A percentile compares a stretch with the other conserved stretches of the same genome.
Conservation (phyloP, 2,329 filamentous ascomycete species). For the Chaetomium sp. region DNA sequence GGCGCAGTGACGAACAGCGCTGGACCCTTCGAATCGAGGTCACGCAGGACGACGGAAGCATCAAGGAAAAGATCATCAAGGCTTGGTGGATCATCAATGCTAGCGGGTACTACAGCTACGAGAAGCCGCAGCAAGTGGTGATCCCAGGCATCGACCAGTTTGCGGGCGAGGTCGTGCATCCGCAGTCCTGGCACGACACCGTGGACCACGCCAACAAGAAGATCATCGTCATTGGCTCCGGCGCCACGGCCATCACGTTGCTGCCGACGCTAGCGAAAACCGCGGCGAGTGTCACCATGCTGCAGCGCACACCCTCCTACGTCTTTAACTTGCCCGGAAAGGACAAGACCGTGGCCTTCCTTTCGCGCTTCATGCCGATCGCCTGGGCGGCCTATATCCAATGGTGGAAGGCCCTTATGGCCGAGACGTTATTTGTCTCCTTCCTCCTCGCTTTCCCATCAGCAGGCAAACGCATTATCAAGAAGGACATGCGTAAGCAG, state of each 20-base stretch:
- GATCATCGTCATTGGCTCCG: slow-evolving; percentile 67
- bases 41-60: slow-evolving; percentile 27
- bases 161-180: slow-evolving; percentile 57
- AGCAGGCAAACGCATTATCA: slow-evolving; percentile 42
- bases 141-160: slow-evolving; percentile 66
- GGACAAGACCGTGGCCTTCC: slow-evolving; percentile 30
- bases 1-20: slow-evolving; percentile 48
- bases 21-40: slow-evolving; percentile 47
- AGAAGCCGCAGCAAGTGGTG: slow-evolving; percentile 49
- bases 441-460: slow-evolving; percentile 49
- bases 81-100: slow-evolving; percentile 55
- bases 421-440: slow-evolving; percentile 41
- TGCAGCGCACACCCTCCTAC: slow-evolving; percentile 73
- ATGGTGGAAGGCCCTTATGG: slow-evolving; percentile 43
- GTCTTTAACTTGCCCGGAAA: slow-evolving; percentile 49
- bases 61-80: slow-evolving; percentile 34
- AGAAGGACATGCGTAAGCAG: slow-evolving; percentile 35
- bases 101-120: slow-evolving; percentile 66
- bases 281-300: slow-evolving; percentile 65
- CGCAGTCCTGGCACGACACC: slow-evolving; percentile 70
- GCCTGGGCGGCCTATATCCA: slow-evolving; percentile 40
- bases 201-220: slow-evolving; percentile 61
- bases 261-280: slow-evolving; percentile 61
- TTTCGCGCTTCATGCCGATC: slow-evolving; percentile 41
- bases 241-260: slow-evolving; percentile 73